Conservation (phyloP, 306 rosid species). For the Sicyos baderoa region DNA sequence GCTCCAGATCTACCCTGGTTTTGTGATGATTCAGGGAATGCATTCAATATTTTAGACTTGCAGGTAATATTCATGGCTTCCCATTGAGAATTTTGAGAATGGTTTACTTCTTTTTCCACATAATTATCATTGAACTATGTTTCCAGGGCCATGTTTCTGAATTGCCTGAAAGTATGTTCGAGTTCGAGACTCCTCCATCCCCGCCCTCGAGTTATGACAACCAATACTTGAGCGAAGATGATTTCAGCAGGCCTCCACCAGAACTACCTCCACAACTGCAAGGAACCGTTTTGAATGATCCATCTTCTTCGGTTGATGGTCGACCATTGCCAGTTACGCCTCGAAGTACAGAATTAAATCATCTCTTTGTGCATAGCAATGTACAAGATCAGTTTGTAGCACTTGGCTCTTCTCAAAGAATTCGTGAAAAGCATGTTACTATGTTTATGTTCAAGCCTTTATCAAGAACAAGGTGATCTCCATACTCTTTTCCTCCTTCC, state of each 20-base stretch:
- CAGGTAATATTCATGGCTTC: constrained; percentile 31
- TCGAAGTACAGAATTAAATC: constrained; percentile 50
- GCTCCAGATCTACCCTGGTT: constrained; percentile 50
- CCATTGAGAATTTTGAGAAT: constrained; percentile 7
- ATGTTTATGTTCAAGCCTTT: constrained; percentile 49
- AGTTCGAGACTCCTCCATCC: constrained; percentile 53
- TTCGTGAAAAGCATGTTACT: constrained; percentile 49
- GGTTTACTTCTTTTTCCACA: background rate
- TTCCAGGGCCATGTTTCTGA: constrained; percentile 52
- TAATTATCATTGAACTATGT: constrained; percentile 4
- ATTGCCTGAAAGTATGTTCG: constrained; percentile 33
- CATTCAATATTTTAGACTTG: constrained; percentile 53
- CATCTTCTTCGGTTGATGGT: constrained; percentile 30
- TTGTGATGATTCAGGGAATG: constrained; percentile 31
- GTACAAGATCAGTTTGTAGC: constrained; percentile 36
- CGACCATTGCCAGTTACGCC: constrained; percentile 25
- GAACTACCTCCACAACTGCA: constrained; percentile 68
- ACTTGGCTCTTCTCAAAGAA: constrained; percentile 55
- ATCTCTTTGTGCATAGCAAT: constrained; percentile 47
- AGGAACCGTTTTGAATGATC: constrained; percentile 29
- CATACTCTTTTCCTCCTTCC: no score
- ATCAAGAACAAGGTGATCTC: constrained; percentile 21
- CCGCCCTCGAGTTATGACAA: constrained; percentile 77
- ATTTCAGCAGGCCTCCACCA: constrained; percentile 63
- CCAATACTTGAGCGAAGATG: constrained; percentile 42